Conservation (phyloP, 257 asterid species). For the Fraxinus cuspidata region DNA sequence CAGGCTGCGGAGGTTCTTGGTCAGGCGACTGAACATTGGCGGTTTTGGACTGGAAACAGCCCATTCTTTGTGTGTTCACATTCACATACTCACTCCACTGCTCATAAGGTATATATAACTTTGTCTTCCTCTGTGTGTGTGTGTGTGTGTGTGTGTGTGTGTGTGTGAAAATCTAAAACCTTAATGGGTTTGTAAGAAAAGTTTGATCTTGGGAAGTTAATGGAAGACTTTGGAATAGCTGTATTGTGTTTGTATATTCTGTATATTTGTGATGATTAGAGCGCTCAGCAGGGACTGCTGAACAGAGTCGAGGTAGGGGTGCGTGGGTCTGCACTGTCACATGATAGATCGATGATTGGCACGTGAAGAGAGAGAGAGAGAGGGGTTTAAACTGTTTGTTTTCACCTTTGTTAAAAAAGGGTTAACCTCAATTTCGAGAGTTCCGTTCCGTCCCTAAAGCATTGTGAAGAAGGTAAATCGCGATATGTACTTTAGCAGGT, state of each 20-base stretch:
- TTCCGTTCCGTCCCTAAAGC: no score
- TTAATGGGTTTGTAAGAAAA: not conserved
- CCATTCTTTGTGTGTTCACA: conserved; percentile 69
- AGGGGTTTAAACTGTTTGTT: not conserved
- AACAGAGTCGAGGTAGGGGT: not conserved
- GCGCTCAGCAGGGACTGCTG: conserved; percentile 34
- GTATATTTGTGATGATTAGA: conserved; percentile 31
- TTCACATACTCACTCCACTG: conserved; percentile 23
- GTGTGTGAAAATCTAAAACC: not conserved
- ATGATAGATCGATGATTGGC: conserved; percentile 69
- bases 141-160: not conserved
- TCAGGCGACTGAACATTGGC: conserved; percentile 91
- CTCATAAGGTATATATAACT: not conserved
- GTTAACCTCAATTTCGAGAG: no score
- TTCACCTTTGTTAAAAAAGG: no score
- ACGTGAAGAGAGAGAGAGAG: conserved; percentile 64
- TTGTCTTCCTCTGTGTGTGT: not conserved
- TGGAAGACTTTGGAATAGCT: not conserved
- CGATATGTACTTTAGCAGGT: no score
- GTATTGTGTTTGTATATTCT: conserved; percentile 20
- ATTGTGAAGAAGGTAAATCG: no score
- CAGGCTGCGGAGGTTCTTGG: conserved; percentile 72
- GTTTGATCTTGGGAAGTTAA: not conserved
- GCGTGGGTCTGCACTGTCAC: conserved; percentile 39
- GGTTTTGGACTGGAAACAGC: conserved; percentile 99